phyloP scores from a whole-genome alignment of 78 protist species.

The Dictyostelium capitatum region DNA sequence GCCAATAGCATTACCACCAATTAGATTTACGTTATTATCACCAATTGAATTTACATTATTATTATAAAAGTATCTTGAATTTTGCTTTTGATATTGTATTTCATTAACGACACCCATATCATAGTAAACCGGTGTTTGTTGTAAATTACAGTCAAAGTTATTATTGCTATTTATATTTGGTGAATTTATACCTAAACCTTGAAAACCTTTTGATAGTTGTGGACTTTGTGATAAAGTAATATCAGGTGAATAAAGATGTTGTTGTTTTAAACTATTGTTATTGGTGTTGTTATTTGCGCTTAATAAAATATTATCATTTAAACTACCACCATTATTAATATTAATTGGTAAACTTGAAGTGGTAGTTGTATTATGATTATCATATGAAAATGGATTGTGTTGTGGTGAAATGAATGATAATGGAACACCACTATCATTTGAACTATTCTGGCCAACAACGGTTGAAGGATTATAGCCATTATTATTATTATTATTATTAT shows the following conservation, averaged over 20 bases:
- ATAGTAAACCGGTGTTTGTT: neutral
- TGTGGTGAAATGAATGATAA: constrained; percentile 1
- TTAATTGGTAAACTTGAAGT: no score
- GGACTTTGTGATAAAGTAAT: neutral
- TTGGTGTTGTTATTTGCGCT: neutral
- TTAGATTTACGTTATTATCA: neutral
- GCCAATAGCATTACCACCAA: neutral
- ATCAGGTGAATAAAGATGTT: constrained; percentile 10
- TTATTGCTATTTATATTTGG: neutral
- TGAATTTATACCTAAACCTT: neutral
- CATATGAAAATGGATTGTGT: neutral
- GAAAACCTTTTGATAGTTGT: constrained; percentile 1
- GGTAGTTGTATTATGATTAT: neutral
- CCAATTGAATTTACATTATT: neutral
- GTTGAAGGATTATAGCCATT: no score
- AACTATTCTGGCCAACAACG: neutral
- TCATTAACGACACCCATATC: neutral
- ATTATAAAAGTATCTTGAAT: neutral
- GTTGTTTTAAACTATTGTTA: constrained; percentile 1
- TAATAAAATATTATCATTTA: neutral
- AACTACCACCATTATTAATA: no score
- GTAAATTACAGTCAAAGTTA: neutral
- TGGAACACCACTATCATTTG: neutral
- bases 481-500: neutral
- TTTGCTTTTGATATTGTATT: constrained; percentile 4